Evolutionary conservation across 2,329 filamentous ascomycete species (phyloP), one percentile per base, ranked within the genome.

Genomic region (Aschersonia sp.): DNA sequence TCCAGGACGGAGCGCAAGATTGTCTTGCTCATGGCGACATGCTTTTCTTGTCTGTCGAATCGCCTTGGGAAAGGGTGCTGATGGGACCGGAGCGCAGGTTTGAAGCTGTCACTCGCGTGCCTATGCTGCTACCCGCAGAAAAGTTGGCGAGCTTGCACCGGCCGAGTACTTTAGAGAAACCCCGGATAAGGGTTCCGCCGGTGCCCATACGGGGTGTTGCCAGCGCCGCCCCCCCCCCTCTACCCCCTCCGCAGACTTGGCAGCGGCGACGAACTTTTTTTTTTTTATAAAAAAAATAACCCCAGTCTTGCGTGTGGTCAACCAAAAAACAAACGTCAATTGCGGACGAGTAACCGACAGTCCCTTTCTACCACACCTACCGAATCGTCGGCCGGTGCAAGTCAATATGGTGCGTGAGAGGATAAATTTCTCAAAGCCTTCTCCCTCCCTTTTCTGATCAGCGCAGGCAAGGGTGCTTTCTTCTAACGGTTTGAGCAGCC

Each of bases 1-100:
- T 81, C 79, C 64, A 79, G 62, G 44, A 79, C 66, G 64, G 78
- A 81, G 68, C 77, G 75, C 55, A 82, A 70, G 52, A 84, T 66
- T 53, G 76, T 71, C 60, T 77, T 72, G 61, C 73, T 77, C 74
- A 78, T 77, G 44, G 43, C 58, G 48, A 47, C 11, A 22, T 41
- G 40, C 40, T 41, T 11, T 9, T 43, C 9, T 22, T 3, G 22
- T 22, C 22, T 22, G 22, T 22, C 22, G 22, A 3, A 22, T 22
- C 22, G 22, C 22, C 22, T 22, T 22, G 22, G 22, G 22, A 22
- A 22, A 2, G 22, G 22, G 22, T 22, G 22, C 22, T 22, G 22
- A 22, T 22, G 22, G 22, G 22, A 22, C 22, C 22, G 22, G 22
- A 22, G 22, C 22, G 22, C 22, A 22, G 22, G 22, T 22, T 22